Evolutionary conservation across 176 grass and related monocot species (phyloP).

Genomic region (Rhynchospora pubera): DNA sequence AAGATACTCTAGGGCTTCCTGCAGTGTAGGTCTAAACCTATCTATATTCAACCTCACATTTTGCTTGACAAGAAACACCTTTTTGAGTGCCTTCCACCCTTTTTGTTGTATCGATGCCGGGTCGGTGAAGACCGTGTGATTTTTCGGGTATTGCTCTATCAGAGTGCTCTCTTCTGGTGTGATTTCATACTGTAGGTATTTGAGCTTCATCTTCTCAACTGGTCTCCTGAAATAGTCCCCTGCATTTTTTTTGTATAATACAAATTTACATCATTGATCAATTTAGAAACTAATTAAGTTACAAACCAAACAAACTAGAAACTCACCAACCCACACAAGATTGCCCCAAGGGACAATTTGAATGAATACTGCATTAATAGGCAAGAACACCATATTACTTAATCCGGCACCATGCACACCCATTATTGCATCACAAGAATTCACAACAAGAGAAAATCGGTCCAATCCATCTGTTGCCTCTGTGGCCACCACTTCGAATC

Average conservation of each 20-base stretch:
- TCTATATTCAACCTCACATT: slow-evolving; percentile 64
- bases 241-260: neutral
- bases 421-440: slow-evolving; percentile 47
- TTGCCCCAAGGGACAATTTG: slow-evolving; percentile 69
- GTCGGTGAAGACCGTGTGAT: slow-evolving; percentile 69
- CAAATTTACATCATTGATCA: neutral
- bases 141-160: slow-evolving; percentile 42
- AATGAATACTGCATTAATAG: slow-evolving; percentile 41
- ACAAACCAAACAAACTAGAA: neutral
- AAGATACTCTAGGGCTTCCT: slow-evolving; percentile 40
- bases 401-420: slow-evolving; percentile 74
- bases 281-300: neutral
- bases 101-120: slow-evolving; percentile 49
- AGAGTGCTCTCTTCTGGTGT: slow-evolving; percentile 65
- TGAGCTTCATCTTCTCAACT: slow-evolving; percentile 48
- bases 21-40: slow-evolving; percentile 37
- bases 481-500: no score
- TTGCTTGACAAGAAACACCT: slow-evolving; percentile 58
- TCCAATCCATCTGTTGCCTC: slow-evolving; percentile 41
- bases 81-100: slow-evolving; percentile 47
- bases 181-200: slow-evolving; percentile 69
- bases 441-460: slow-evolving; percentile 51
- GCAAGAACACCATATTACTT: slow-evolving; percentile 80
- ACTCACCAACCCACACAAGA: slow-evolving; percentile 29
- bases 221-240: slow-evolving; percentile 44